These are phyloP conservation scores for Pyronema domesticum DNA, from an alignment of 495 filamentous ascomycete species.

Conservation along the genomic window DNA sequence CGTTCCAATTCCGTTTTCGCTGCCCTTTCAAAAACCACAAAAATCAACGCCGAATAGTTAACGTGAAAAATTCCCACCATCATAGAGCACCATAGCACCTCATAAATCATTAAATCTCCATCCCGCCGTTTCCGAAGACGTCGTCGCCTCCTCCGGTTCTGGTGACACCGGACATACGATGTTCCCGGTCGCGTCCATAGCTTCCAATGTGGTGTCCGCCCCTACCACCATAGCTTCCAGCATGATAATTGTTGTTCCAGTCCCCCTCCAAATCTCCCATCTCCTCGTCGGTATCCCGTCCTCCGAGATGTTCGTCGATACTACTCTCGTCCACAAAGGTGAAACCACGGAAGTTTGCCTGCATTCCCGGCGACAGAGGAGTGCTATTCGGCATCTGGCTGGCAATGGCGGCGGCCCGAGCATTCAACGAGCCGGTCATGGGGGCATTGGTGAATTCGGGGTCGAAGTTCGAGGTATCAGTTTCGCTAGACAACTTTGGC, in stretches of 20 bases:
- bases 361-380: conserved; percentile 80
- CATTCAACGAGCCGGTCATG: conserved; percentile 65
- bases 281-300: conserved; percentile 38
- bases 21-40: too few species aligned
- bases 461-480: conserved; percentile 94
- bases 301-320: conserved; percentile 73
- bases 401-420: conserved; percentile 63
- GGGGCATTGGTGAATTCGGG: conserved; percentile 95
- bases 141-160: conserved; percentile 12
- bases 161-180: conserved; percentile 21
- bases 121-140: conserved; percentile 22
- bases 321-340: conserved; percentile 96
- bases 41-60: too few species aligned
- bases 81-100: neutral
- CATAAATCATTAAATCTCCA: conserved; percentile 18
- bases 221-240: conserved; percentile 3
- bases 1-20: too few species aligned
- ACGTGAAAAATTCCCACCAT: neutral
- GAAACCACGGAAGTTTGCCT: conserved; percentile 96
- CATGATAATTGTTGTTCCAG: conserved; percentile 31
- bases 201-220: conserved; percentile 6
- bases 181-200: conserved; percentile 9
- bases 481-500: conserved; percentile 83
- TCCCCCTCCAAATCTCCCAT: conserved; percentile 52
- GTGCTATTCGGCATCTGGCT: conserved; percentile 62